Conservation (phyloP, 352 stramenopile genomes). For the Elongisporangium undulatum region DNA sequence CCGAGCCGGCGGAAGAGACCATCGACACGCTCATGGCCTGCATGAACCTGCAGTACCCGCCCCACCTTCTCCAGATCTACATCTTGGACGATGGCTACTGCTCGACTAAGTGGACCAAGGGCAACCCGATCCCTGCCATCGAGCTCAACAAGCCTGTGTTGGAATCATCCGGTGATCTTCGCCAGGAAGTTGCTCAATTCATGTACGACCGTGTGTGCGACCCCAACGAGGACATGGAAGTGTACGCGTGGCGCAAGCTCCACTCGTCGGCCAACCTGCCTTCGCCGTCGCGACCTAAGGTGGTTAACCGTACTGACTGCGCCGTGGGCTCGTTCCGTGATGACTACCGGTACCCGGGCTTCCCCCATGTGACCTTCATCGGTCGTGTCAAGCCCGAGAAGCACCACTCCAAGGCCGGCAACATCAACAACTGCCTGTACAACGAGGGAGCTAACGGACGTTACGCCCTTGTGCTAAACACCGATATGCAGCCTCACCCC, state of each 20-base stretch:
- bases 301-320: conserved; percentile 74
- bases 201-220: conserved; percentile 88
- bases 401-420: conserved; percentile 85
- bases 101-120: conserved; percentile 75
- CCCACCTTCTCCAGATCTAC: conserved; percentile 83
- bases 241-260: conserved; percentile 84
- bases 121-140: conserved; percentile 58
- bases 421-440: conserved; percentile 90
- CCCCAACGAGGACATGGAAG: conserved; percentile 82
- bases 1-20: conserved; percentile 78
- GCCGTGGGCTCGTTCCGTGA: conserved; percentile 80
- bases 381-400: conserved; percentile 69
- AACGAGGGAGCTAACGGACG: conserved; percentile 81
- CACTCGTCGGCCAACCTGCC: conserved; percentile 82
- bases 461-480: conserved; percentile 78
- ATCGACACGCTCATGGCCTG: conserved; percentile 85
- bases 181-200: conserved; percentile 84
- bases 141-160: conserved; percentile 77
- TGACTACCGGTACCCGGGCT: conserved; percentile 78
- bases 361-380: conserved; percentile 75
- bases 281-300: conserved; percentile 56
- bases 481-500: conserved; percentile 83
- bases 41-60: conserved; percentile 87
- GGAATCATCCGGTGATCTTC: conserved; percentile 73
- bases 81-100: conserved; percentile 85